Evolutionary conservation across 208 protist species (phyloP).

Genomic region (Phytomonas sp.): DNA sequence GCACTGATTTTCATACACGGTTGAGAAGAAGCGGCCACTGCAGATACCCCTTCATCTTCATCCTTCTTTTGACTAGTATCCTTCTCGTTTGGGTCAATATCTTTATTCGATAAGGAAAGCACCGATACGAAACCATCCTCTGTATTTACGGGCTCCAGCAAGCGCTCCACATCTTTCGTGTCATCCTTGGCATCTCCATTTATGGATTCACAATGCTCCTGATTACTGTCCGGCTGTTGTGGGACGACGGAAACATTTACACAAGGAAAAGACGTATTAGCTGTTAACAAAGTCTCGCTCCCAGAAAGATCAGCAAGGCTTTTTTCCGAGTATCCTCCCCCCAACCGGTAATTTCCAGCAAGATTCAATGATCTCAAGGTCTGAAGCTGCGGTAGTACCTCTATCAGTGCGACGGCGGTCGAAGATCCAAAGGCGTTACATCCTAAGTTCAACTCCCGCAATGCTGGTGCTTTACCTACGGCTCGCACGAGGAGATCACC

Average conservation of each 20-base stretch:
- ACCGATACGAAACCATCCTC: background rate
- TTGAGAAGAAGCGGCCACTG: background rate
- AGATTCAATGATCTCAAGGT: constrained; percentile 55
- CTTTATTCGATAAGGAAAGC: background rate
- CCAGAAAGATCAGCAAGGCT: background rate
- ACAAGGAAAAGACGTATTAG: background rate
- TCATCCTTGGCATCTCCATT: background rate
- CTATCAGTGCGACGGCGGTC: constrained; percentile 35
- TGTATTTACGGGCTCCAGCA: background rate
- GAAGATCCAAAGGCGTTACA: constrained; percentile 62
- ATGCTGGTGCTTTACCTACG: constrained; percentile 33
- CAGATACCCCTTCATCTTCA: no score
- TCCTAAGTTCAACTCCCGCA: constrained; percentile 57
- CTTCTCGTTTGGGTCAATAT: background rate
- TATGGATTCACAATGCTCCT: background rate
- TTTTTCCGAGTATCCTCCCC: constrained; percentile 8
- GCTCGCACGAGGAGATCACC: constrained; percentile 40
- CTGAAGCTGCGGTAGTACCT: constrained; percentile 34
- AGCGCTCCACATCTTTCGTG: background rate
- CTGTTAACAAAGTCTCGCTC: background rate
- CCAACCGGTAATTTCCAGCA: constrained; percentile 49
- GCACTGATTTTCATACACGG: background rate
- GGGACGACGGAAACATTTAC: background rate
- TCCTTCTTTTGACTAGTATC: background rate
- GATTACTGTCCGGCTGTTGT: background rate